Evolutionary conservation across 1,139 yeast genomes (phyloP), one percentile per base, ranked within the genome.

Genomic region (Blastobotrys proliferans): DNA sequence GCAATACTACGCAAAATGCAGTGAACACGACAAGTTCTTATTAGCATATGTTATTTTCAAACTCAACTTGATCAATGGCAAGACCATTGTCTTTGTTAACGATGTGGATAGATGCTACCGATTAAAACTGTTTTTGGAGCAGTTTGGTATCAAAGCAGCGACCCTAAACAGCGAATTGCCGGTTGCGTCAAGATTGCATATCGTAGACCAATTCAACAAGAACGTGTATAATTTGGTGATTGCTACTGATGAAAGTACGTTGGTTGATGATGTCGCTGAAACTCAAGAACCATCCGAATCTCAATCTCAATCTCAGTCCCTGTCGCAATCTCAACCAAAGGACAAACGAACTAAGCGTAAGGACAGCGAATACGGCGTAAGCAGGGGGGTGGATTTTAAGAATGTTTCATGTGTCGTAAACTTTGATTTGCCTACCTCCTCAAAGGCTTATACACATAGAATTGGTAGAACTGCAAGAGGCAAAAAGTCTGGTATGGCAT

Each of bases 381-480:
- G 96, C 25, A 79, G 99, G 64, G 98, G 99, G 57, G 94, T 94
- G 30, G 99, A 94, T 66, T 94, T 94, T 71, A 82, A 78, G 56
- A 90, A 92, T 57, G 97, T 94, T 50, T 94, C 97, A 14, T 92
- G 97, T 68, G 98, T 94, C 3, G 71, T 94, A 51, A 94, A 94
- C 66, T 94, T 94, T 62, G 99, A 94, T 63, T 71, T 94, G 53
- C 98, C 99, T 34, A 76, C 87, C 2, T 81, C 95, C 4, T 82
- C 97, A 4, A 83, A 83, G 59, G 79, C 95, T 5, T 94, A 94
- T 61, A 81, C 88, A 33, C 99, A 94, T 64, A 78, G 99, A 61
- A 77, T 94, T 38, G 99, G 99, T 41, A 81, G 99, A 70, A 92
- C 99, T 2, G 98, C 98, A 3, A 80, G 99, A 65, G 98, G 96